phyloP scores from a whole-genome alignment of 768 basidiomycete genomes.

The Suillus occidentalis region DNA sequence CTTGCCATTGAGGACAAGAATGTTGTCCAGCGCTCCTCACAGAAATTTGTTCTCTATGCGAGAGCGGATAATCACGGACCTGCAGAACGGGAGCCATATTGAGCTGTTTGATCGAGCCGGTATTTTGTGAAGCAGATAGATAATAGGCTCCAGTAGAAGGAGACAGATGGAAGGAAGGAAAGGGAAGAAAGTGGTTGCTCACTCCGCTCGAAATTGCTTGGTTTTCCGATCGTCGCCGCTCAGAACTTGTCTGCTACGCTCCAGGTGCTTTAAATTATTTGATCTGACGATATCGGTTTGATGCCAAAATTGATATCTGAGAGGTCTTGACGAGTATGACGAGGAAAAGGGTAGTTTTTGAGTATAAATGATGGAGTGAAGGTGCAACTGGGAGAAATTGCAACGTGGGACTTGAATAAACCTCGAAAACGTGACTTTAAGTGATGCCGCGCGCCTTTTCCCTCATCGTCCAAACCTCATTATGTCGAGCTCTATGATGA shows the following conservation, averaged over 20 bases:
- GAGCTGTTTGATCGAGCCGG: conserved; percentile 7
- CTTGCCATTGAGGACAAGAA: conserved; percentile 31
- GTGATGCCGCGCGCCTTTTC: conserved; percentile 22
- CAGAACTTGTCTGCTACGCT: conserved; percentile 27
- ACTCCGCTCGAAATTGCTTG: conserved; percentile 38
- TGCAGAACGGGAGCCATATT: conserved; percentile 21
- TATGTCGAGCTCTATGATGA: conserved; percentile 20
- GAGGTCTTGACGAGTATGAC: conserved; percentile 9
- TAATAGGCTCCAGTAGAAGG: not conserved
- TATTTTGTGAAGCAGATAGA: conserved; percentile 7
- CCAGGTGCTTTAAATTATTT: conserved; percentile 14
- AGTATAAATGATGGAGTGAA: conserved; percentile 21
- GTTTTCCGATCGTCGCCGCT: conserved; percentile 39
- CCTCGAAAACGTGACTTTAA: conserved; percentile 2
- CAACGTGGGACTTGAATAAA: conserved; percentile 34
- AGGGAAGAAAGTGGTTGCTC: conserved; percentile 21
- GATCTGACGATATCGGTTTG: conserved; percentile 13
- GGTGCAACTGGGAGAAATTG: conserved; percentile 25
- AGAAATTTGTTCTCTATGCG: conserved; percentile 29
- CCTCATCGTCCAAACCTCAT: conserved; percentile 7
- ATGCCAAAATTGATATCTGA: conserved; percentile 5
- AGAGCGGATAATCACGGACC: conserved; percentile 32
- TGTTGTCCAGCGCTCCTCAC: conserved; percentile 24
- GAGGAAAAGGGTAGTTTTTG: conserved; percentile 10
- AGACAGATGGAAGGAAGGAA: conserved; percentile 7